Base-by-base conservation (phyloP, 177 flowering plant genomes). In the Vitis hybrid region DNA sequence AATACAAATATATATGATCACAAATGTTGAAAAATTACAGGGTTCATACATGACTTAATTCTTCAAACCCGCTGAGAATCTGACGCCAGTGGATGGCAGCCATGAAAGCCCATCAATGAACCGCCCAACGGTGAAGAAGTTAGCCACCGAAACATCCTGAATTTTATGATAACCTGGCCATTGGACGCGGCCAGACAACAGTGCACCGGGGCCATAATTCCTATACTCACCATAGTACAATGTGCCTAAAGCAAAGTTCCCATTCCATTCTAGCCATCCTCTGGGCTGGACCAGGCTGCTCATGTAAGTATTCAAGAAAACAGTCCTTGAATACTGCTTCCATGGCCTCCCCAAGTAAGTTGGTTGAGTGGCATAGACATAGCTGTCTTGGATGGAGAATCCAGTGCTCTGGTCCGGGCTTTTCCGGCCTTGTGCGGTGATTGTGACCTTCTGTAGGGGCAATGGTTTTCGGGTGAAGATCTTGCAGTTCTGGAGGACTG, bases 241-340 rank as follows among this genome's bases (percentile, higher is more conserved):
- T 0, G 94, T 87, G 76, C 60, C 69, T 65, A 90, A 57, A 0
- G 89, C 95, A 65, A 89, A 91, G 69, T 83, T 66, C 6, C 97
- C 98, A 39, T 69, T 79, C 98, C 98, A 92, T 73, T 88, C 95
- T 0, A 92, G 88, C 98, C 98, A 92, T 3, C 98, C 98, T 63
- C 86, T 79, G 2, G 98, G 93, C 73, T 85, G 88, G 2, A 94
- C 91, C 77, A 77, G 60, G 20, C 64, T 61, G 65, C 80, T 82
- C 80, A 94, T 83, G 78, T 77, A 91, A 6, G 94, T 87, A 71
- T 92, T 87, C 83, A 92, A 80, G 66, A 72, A 87, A 4, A 94
- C 97, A 0, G 96, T 89, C 76, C 98, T 82, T 0, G 98, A 90
- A 68, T 74, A 90, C 56, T 64, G 79, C 74, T 94, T 94, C 98